phyloP scores from a whole-genome alignment of 495 filamentous ascomycete species.

The Xylona heveae region DNA sequence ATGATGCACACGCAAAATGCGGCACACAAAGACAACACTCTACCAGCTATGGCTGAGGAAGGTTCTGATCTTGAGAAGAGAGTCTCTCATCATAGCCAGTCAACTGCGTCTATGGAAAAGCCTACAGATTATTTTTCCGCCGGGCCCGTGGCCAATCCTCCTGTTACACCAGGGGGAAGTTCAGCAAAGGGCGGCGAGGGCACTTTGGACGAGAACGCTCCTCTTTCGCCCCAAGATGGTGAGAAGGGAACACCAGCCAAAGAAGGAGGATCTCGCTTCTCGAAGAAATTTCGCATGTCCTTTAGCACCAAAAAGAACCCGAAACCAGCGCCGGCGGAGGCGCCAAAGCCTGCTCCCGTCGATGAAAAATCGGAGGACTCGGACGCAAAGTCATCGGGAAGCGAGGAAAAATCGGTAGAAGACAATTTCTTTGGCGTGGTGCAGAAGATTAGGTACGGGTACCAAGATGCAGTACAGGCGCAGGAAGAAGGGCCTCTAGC shows the following conservation, averaged over 20 bases:
- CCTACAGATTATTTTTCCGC: constrained; percentile 46
- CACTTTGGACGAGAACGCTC: constrained; percentile 18
- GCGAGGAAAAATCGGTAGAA: constrained; percentile 59
- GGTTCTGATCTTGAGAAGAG: constrained; percentile 19
- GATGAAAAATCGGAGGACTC: constrained; percentile 79
- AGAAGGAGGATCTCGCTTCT: constrained; percentile 45
- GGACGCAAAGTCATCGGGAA: constrained; percentile 31
- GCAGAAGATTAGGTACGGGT: constrained; percentile 55
- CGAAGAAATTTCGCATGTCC: constrained; percentile 74
- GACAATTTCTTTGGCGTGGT: constrained; percentile 66
- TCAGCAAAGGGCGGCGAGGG: neutral
- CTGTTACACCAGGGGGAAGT: constrained; percentile 1
- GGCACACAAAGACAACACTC: constrained; percentile 9
- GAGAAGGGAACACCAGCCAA: constrained; percentile 51
- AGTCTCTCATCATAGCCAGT: constrained; percentile 21
- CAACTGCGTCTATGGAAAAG: constrained; percentile 24
- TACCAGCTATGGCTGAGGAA: constrained; percentile 30
- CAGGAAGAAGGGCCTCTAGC: constrained; percentile 29
- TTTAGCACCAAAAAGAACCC: constrained; percentile 64
- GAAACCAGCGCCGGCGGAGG: constrained; percentile 46
- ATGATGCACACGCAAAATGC: constrained; percentile 1
- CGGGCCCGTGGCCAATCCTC: constrained; percentile 10
- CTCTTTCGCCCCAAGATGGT: constrained; percentile 38
- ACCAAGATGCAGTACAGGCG: constrained; percentile 46
- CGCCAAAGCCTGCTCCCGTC: constrained; percentile 42